Conservation (phyloP, 352 stramenopile species). For the Globisporangium nodosum region DNA sequence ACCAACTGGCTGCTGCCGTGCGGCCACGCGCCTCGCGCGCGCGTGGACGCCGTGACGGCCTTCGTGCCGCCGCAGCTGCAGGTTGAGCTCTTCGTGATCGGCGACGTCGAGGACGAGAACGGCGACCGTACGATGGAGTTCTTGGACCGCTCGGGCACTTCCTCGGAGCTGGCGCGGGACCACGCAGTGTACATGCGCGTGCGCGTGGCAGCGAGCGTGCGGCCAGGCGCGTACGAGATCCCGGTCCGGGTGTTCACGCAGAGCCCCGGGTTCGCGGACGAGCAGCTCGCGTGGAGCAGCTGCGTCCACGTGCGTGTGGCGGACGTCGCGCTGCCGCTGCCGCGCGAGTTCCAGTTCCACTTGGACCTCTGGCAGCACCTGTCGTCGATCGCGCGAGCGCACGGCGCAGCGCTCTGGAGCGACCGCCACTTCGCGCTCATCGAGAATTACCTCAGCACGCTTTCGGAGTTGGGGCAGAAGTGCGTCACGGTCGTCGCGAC, state of each 20-base stretch:
- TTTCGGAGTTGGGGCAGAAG: slow-evolving; percentile 67
- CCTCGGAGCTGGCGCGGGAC: slow-evolving; percentile 19
- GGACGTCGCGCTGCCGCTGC: slow-evolving; percentile 39
- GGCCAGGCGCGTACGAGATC: slow-evolving; percentile 54
- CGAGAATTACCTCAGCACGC: slow-evolving; percentile 47
- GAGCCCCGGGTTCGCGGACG: slow-evolving; percentile 51
- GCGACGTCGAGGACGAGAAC: slow-evolving; percentile 57
- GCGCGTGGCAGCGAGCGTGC: slow-evolving; percentile 25
- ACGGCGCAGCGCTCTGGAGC: slow-evolving; percentile 54
- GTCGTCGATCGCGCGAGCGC: slow-evolving; percentile 47
- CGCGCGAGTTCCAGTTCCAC: slow-evolving; percentile 52
- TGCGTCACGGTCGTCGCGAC: slow-evolving; percentile 66
- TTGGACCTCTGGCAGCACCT: slow-evolving; percentile 78
- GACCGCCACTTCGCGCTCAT: slow-evolving; percentile 65
- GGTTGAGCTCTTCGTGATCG: slow-evolving; percentile 50
- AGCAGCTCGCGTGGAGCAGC: slow-evolving; percentile 62
- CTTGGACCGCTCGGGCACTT: slow-evolving; percentile 33
- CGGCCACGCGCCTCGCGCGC: slow-evolving; percentile 50
- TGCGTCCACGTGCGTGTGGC: slow-evolving; percentile 46
- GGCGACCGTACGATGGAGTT: slow-evolving; percentile 54
- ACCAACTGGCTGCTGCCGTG: slow-evolving; percentile 54
- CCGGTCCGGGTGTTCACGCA: slow-evolving; percentile 65
- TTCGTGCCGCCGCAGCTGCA: slow-evolving; percentile 48
- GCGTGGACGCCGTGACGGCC: slow-evolving; percentile 44
- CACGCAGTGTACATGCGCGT: slow-evolving; percentile 61